Evolutionary conservation across 768 basidiomycete species (phyloP).

Genomic region (Trametes cinnabarina): DNA sequence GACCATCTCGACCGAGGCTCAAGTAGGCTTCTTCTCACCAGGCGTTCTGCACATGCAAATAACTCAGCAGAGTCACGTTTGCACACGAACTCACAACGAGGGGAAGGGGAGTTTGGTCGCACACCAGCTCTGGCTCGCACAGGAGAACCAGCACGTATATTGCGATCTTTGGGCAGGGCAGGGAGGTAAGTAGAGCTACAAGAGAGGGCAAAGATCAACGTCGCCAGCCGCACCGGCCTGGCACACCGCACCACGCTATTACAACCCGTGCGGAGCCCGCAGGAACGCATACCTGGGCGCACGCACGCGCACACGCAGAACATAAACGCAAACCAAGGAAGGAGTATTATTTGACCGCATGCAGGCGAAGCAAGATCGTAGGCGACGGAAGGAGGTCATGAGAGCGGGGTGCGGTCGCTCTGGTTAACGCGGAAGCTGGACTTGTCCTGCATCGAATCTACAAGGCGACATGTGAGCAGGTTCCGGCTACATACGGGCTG

Average conservation of each 20-base stretch:
- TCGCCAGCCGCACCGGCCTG: neutral
- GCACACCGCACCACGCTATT: neutral
- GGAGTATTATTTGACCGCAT: slow-evolving; percentile 10
- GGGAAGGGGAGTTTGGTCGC: no score
- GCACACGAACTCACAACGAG: neutral
- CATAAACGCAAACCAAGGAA: neutral
- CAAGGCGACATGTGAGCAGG: neutral
- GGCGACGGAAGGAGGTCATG: slow-evolving; percentile 23
- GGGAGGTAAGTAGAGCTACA: slow-evolving; percentile 16
- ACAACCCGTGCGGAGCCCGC: neutral
- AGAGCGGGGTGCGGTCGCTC: slow-evolving; percentile 31
- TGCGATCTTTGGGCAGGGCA: neutral
- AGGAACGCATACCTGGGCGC: neutral
- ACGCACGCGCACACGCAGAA: neutral
- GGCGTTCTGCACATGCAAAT: no score
- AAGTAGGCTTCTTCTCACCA: no score
- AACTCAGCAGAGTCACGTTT: neutral
- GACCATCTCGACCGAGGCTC: no score
- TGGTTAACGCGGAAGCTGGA: slow-evolving; percentile 65
- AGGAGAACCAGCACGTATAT: slow-evolving; percentile 1
- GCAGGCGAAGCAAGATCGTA: neutral
- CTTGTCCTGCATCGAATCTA: slow-evolving; percentile 88
- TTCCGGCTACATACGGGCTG: neutral
- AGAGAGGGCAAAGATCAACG: no score
- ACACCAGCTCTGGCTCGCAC: neutral